Percentiles rank a stretch among this genome's conserved stretches.
These are phyloP conservation scores for Trypanosomatidae sp. DNA, from an alignment of 208 protist genomes.

Conservation along the genomic window DNA sequence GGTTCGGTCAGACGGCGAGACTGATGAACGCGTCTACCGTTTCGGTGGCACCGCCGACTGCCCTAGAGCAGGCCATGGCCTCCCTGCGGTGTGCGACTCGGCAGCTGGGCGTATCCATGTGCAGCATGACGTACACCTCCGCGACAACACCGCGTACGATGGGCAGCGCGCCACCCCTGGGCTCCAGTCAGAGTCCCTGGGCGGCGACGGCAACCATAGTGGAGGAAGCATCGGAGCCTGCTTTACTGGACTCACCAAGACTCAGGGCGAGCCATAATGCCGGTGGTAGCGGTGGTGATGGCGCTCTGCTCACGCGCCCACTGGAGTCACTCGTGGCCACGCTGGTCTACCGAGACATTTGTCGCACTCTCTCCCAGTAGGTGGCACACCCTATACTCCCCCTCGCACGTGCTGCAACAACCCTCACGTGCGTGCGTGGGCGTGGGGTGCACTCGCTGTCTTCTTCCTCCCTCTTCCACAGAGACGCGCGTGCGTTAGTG, in stretches of 20 bases:
- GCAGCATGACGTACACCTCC: slow-evolving; percentile 4
- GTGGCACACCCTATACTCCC: background rate
- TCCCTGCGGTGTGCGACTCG: slow-evolving; percentile 13
- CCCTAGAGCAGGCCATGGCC: slow-evolving; percentile 16
- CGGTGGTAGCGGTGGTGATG: background rate
- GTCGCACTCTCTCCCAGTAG: background rate
- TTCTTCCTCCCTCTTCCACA: background rate
- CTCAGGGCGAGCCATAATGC: background rate
- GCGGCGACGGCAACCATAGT: background rate
- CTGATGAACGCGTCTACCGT: background rate
- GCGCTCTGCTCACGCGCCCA: slow-evolving; percentile 6
- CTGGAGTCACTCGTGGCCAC: slow-evolving; percentile 26
- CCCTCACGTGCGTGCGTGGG: background rate
- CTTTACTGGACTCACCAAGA: background rate
- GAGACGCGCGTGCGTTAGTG: background rate
- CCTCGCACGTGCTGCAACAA: background rate
- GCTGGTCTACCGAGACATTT: slow-evolving; percentile 26
- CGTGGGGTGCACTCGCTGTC: background rate
- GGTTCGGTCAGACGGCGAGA: background rate
- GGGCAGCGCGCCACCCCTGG: background rate
- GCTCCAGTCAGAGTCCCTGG: background rate
- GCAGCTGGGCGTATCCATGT: slow-evolving; percentile 14
- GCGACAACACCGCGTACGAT: background rate
- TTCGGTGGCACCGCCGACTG: background rate
- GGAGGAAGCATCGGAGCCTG: background rate